Evolutionary conservation across 2,329 filamentous ascomycete species (phyloP), one percentile per base, ranked within the genome.

Genomic region (Penicillium sp.): DNA sequence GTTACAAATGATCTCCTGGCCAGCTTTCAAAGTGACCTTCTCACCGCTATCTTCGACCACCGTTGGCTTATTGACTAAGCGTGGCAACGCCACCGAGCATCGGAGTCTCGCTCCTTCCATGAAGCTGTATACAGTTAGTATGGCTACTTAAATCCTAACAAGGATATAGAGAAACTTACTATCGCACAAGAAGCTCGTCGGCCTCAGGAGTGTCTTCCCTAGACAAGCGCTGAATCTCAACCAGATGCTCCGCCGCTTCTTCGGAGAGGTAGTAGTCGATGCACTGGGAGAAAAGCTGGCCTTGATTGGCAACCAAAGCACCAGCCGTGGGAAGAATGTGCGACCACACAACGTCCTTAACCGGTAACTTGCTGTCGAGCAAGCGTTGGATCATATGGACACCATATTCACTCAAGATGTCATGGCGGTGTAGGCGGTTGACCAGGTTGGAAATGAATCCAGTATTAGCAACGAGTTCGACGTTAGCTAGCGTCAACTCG

Each of bases 281-380:
- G 27, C 78, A 82, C 61, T 86, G 83, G 0, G 76, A 80, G 64
- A 86, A 84, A 23, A 85, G 77, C 58, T 85, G 82, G 8, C 80
- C 82, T 65, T 86, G 83, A 56, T 83, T 85, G 3, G 80, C 75
- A 4, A 84, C 81, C 73, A 82, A 81, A 38, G 81, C 81, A 27
- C 81, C 82, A 1, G 82, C 82, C 0, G 83, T 85, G 33, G 82
- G 82, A 42, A 86, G 76, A 53, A 86, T 80, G 54, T 85, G 80
- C 41, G 80, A 80, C 79, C 81, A 84, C 31, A 84, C 82, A 27
- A 85, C 75, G 21, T 82, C 77, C 27, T 81, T 72, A 6, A 79
- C 69, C 1, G 78, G 73, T 55, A 79, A 73, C 8, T 78, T 76
- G 8, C 75, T 77, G 39, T 77, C 76, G 19, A 83, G 73, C 10